Evolutionary conservation across 1,139 yeast genomes (phyloP), one percentile per base, ranked within the genome.

Genomic region (Saccharomycopsis hybrid): DNA sequence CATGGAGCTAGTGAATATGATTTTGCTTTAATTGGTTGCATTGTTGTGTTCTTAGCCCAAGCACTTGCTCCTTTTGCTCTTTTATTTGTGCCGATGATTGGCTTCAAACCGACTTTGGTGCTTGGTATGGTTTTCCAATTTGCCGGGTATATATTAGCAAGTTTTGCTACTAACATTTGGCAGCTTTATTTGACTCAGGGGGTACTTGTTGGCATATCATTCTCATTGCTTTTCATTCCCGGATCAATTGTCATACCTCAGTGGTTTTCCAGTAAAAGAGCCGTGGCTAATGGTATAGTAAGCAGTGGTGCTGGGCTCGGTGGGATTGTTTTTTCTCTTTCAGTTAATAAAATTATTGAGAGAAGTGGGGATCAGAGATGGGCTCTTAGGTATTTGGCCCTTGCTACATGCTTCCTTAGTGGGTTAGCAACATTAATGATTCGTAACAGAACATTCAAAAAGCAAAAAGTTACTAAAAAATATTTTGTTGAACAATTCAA

Each of bases 221-320:
- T 77, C 55, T 72, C 80, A 2, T 63, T 73, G 31, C 68, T 79
- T 2, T 77, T 73, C 55, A 69, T 80, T 18, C 78, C 85, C 0
- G 74, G 76, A 35, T 68, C 82, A 2, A 65, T 76, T 44, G 68
- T 80, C 2, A 58, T 82, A 35, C 85, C 87, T 0, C 77, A 80
- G 27, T 82, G 86, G 86, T 81, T 82, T 59, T 66, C 73, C 41
- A 77, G 73, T 43, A 71, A 68, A 43, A 67, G 78, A 55, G 78
- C 84, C n/a, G 62, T 77, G 4, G 82, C 85, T 0, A 71, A 77
- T 67, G 87, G 86, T 0, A 62, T 80, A 18, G 66, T 75, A n/a
- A 79, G 79, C 37, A 60, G 76, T 11, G 88, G 88, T 2, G 70
- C 83, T 7, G 88, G 88, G 8, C 55, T 77, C 8, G 88, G 87